Conservation (phyloP, 371 early-diverging fungal species). For the Circinella umbellata region DNA sequence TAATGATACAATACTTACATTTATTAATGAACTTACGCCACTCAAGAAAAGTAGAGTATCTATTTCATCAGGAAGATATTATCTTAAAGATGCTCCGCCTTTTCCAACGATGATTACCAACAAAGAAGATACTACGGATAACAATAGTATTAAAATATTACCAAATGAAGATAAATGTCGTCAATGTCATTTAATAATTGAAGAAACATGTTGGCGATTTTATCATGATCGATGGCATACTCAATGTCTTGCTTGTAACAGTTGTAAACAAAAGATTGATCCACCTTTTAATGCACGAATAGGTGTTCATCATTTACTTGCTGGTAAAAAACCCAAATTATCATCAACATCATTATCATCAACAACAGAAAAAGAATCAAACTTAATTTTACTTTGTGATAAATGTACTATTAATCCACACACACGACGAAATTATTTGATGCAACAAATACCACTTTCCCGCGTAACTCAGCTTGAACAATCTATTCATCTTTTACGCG, state of each 20-base stretch:
- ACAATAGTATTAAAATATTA: background rate
- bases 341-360: background rate
- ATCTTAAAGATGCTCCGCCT: slow-evolving; percentile 15
- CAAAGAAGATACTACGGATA: background rate
- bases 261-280: slow-evolving; percentile 54
- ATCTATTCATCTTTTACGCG: slow-evolving; percentile 80
- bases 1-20: slow-evolving; percentile 40
- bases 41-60: slow-evolving; percentile 22
- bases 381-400: slow-evolving; percentile 38
- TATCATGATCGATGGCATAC: slow-evolving; percentile 72
- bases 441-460: slow-evolving; percentile 46
- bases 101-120: background rate
- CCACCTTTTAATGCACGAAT: slow-evolving; percentile 51
- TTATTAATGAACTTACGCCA: slow-evolving; percentile 52
- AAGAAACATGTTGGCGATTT: slow-evolving; percentile 76
- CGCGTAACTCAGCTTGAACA: slow-evolving; percentile 83
- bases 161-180: slow-evolving; percentile 69
- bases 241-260: slow-evolving; percentile 71
- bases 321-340: background rate
- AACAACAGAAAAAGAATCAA: background rate
- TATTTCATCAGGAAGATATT: slow-evolving; percentile 14
- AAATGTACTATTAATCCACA: slow-evolving; percentile 34
- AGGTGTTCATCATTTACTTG: background rate
- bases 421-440: slow-evolving; percentile 46
- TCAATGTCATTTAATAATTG: slow-evolving; percentile 68